phyloP scores from a whole-genome alignment of 495 filamentous ascomycete species.

The Hyaloscypha variabilis region DNA sequence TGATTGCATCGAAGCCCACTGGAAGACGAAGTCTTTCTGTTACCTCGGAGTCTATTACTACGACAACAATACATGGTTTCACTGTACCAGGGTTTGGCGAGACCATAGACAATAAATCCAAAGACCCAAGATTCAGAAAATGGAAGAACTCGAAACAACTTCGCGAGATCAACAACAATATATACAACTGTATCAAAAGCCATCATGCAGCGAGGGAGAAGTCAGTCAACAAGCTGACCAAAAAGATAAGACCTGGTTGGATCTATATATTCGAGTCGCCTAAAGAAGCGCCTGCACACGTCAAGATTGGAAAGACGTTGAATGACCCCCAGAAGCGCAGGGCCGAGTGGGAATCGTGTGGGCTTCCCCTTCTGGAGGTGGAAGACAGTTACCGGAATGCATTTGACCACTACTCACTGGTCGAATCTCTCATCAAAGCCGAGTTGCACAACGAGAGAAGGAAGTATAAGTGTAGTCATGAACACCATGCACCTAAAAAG shows the following conservation, averaged over 20 bases:
- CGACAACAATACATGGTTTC: too few relatives aligned
- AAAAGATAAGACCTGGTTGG: not conserved
- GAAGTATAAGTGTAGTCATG: constrained; percentile 3
- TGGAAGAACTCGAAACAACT: not conserved
- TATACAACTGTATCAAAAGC: not conserved
- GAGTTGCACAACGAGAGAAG: constrained; percentile 5
- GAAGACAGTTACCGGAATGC: not conserved
- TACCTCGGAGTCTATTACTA: too few relatives aligned
- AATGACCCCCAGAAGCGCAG: not conserved
- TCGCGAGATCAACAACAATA: not conserved
- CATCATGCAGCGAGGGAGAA: not conserved
- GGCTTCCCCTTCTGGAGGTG: not conserved
- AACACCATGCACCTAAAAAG: not conserved
- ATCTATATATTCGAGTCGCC: constrained; percentile 4
- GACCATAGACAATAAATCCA: too few relatives aligned
- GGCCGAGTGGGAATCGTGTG: not conserved
- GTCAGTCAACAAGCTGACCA: not conserved
- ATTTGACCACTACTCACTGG: constrained; percentile 5
- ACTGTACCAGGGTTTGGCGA: too few relatives aligned
- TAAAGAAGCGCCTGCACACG: not conserved
- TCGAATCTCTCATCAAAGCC: constrained; percentile 1
- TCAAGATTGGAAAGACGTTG: constrained; percentile 11
- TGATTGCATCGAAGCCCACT: too few relatives aligned
- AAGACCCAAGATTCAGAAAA: too few relatives aligned
- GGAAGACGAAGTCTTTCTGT: too few relatives aligned